These are phyloP conservation scores for Erigeron canadensis DNA, from an alignment of 129 eudicot genomes.

Conservation along the genomic window DNA sequence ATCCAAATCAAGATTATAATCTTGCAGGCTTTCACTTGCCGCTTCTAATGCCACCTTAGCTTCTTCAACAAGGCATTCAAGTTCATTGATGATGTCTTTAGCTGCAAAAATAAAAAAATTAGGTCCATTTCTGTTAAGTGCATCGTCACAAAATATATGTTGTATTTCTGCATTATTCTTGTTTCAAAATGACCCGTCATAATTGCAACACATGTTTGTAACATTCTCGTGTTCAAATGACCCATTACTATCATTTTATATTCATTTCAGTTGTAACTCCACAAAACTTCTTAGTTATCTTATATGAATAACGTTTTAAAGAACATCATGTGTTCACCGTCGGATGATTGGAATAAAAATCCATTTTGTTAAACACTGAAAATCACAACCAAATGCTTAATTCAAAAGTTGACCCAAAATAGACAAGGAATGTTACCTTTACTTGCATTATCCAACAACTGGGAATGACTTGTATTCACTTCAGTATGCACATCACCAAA, in stretches of 20 bases:
- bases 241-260: too few species aligned
- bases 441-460: constrained; percentile 41
- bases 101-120: constrained; percentile 38
- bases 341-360: too few species aligned
- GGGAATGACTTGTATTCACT: constrained; percentile 62
- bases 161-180: too few species aligned
- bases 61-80: constrained; percentile 53
- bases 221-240: not conserved
- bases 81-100: constrained; percentile 50
- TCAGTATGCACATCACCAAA: constrained; percentile 44
- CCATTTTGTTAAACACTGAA: not conserved
- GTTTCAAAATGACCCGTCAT: not conserved
- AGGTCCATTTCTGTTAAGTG: too few species aligned
- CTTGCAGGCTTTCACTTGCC: constrained; percentile 26
- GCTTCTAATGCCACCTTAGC: constrained; percentile 36
- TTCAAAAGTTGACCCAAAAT: not conserved
- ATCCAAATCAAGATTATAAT: constrained; percentile 21
- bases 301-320: not conserved
- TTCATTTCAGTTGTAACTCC: too few species aligned
- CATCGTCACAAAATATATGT: too few species aligned
- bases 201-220: not conserved
- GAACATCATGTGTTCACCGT: not conserved
- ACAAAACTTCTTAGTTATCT: too few species aligned
- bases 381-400: not conserved
- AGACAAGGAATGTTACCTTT: constrained; percentile 38